Evolutionary conservation across 1,139 yeast genomes (phyloP).

Genomic region (Kodamaea plutei): DNA sequence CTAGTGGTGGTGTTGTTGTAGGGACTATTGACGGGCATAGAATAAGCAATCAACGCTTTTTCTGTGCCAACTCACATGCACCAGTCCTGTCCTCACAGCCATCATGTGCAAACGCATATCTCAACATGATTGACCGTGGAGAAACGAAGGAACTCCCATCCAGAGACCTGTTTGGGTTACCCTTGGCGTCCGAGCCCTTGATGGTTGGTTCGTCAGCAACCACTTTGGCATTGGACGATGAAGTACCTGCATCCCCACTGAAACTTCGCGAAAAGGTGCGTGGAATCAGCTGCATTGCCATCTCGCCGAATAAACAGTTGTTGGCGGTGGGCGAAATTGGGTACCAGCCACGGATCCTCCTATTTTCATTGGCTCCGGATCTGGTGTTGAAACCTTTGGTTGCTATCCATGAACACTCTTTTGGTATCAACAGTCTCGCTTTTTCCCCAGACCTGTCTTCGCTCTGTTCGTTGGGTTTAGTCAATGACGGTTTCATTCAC

Average conservation of each 20-base stretch:
- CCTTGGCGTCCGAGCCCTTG: conserved; percentile 25
- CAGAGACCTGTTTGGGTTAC: conserved; percentile 34
- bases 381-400: conserved; percentile 46
- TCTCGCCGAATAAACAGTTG: conserved; percentile 49
- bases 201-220: conserved; percentile 14
- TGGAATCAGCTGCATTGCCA: conserved; percentile 50
- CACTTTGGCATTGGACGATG: conserved; percentile 1
- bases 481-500: conserved; percentile 62
- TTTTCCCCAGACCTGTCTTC: conserved; percentile 56
- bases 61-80: conserved; percentile 42
- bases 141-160: conserved; percentile 8
- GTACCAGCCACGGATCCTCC: conserved; percentile 56
- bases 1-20: conserved; percentile 68
- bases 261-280: conserved; percentile 46
- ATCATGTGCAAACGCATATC: conserved; percentile 28
- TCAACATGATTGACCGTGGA: conserved; percentile 25
- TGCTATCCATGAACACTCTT: conserved; percentile 55
- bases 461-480: conserved; percentile 57
- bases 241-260: conserved; percentile 25
- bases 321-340: conserved; percentile 70
- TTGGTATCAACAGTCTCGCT: conserved; percentile 52
- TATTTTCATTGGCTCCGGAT: conserved; percentile 55
- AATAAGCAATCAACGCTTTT: conserved; percentile 38
- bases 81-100: conserved; percentile 7
- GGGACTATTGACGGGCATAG: conserved; percentile 21